phyloP scores from a whole-genome alignment of 176 grass and related monocot species.

The Avena insularis region DNA sequence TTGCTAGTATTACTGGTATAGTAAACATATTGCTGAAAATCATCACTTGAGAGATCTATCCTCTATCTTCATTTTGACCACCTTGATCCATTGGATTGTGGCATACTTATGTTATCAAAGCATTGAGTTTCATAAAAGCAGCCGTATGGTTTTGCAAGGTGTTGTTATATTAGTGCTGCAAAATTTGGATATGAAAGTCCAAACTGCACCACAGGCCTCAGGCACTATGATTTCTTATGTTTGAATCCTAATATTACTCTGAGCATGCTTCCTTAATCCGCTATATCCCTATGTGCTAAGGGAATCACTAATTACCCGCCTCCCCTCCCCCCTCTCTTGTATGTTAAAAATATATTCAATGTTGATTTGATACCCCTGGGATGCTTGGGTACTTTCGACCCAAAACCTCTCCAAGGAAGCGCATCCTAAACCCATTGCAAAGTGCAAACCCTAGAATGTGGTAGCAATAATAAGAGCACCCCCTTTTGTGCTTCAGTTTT shows the following conservation, averaged over 20 bases:
- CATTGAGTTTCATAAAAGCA: background rate
- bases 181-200: constrained; percentile 23
- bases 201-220: constrained; percentile 21
- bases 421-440: background rate
- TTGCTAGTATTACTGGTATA: constrained; percentile 22
- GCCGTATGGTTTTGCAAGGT: background rate
- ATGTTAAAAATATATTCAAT: background rate
- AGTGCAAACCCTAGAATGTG: constrained; percentile 21
- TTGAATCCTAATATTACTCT: background rate
- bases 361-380: background rate
- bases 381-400: background rate
- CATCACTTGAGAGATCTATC: background rate
- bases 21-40: background rate
- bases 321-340: background rate
- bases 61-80: constrained; percentile 4
- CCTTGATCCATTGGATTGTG: constrained; percentile 27
- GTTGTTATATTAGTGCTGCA: background rate
- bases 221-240: background rate
- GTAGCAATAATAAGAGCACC: background rate
- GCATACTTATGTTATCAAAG: background rate
- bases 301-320: background rate
- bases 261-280: background rate
- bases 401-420: background rate
- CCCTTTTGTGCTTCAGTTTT: constrained; percentile 1
- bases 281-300: background rate